phyloP scores from a whole-genome alignment of 2,329 filamentous ascomycete species.

The Microsporum canis region DNA sequence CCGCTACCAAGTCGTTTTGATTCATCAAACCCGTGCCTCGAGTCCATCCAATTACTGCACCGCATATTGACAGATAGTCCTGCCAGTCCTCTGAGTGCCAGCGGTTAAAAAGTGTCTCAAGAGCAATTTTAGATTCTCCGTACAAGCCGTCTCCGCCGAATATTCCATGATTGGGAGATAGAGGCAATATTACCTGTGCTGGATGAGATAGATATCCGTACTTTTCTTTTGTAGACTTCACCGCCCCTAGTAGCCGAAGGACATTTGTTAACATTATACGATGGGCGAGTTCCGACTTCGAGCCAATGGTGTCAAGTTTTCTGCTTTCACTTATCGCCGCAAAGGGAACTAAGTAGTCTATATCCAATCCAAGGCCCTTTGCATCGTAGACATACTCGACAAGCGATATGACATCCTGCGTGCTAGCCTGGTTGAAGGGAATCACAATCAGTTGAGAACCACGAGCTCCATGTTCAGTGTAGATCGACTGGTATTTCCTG shows the following conservation, averaged over 20 bases:
- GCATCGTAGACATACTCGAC: slow-evolving; percentile 31
- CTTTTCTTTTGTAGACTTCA: slow-evolving; percentile 24
- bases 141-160: slow-evolving; percentile 38
- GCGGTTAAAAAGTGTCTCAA: slow-evolving; percentile 28
- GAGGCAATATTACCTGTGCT: slow-evolving; percentile 32
- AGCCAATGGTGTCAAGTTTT: slow-evolving; percentile 27
- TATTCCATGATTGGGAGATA: slow-evolving; percentile 36
- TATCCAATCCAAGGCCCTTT: slow-evolving; percentile 24
- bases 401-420: slow-evolving; percentile 28
- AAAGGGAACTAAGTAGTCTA: slow-evolving; percentile 34
- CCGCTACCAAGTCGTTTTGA: slow-evolving; percentile 32
- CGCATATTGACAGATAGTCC: slow-evolving; percentile 31
- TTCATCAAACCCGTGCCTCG: slow-evolving; percentile 36
- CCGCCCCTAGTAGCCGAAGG: slow-evolving; percentile 28
- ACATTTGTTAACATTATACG: slow-evolving; percentile 33
- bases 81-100: slow-evolving; percentile 30
- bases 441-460: slow-evolving; percentile 28
- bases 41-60: slow-evolving; percentile 38
- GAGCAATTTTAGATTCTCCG: slow-evolving; percentile 35
- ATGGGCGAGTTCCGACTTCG: slow-evolving; percentile 29
- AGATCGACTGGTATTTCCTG: slow-evolving; percentile 28
- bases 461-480: slow-evolving; percentile 22
- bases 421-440: slow-evolving; percentile 34
- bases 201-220: slow-evolving; percentile 24
- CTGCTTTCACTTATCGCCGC: slow-evolving; percentile 32